Evolutionary conservation across 768 basidiomycete genomes (phyloP), one percentile per base, ranked within the genome.

Genomic region (Podaxis sp.): DNA sequence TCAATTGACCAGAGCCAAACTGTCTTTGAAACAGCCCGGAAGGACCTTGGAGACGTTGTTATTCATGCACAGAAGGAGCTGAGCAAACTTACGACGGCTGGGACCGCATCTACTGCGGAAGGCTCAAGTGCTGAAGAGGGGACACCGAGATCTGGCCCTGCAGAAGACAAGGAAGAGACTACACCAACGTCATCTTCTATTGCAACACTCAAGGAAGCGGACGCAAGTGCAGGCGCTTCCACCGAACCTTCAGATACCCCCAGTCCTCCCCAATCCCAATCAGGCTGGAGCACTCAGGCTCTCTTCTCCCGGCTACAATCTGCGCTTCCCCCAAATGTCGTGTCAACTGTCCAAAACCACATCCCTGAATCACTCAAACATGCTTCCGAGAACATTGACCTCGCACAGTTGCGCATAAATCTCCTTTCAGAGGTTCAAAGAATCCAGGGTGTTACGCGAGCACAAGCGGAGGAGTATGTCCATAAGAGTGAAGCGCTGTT

Each of bases 391-490:
- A 82, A 82, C 58, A 80, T 90, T 26, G 91, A 92, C 69, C 73
- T 93, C n/a, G 76, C 81, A 4, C 86, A 91, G 61, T 75, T 93
- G 64, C 84, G 88, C 67, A 77, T 79, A 61, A 85, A 84, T 52
- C 75, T 95, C 62, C 72, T 86, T 30, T 73, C 79, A 37, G 89
- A 93, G 68, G 83, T 92, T 64, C 83, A 86, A 68, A 86, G 85
- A 55, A 86, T 92, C 38, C 91, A 93, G 69, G 90, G 88, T 49
- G 83, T 89, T 44, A 87, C 86, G 56, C 81, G 81, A n/a, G 77
- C 86, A 4, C 89, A 90, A 65, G 92, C 92, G 5, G 94, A 93
- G 72, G 93, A 91, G 67, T 94, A 94, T 70, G 84, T 90, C 33
- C 86, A 88, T 68, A 89, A 87, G 78, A 88, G 88, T 71, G 88